Evolutionary conservation across 192 early-diverging fungal genomes (phyloP), one percentile per base, ranked within the genome.

Genomic region (Podila clonocystis): DNA sequence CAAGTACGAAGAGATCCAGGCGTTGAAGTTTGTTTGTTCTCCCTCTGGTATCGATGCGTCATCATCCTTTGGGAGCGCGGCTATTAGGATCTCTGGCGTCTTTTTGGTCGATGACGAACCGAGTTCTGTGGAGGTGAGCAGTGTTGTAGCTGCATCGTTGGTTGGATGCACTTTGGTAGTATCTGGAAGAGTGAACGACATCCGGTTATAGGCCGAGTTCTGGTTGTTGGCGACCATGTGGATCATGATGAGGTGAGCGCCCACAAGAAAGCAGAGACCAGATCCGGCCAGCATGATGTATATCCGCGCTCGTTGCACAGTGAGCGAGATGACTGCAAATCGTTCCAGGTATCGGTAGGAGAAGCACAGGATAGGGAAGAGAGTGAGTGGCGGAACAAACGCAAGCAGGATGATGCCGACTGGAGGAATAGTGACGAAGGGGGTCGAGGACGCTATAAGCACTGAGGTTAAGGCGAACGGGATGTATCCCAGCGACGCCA

Each of bases 231-330:
- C 62, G 1, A 79, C 28, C 28, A 61, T 24, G 36, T 72, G 70
- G 2, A 72, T 60, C 75, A 79, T 72, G 62, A 80, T 41, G 30
- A 80, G 49, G 57, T 80, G 70, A 2, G 62, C 48, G 3, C 63
- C 77, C 20, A 80, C 61, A 0, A 80, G 33, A 45, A 72, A 50
- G 34, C 70, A 80, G 13, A 80, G 36, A 4, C 77, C 70, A 1
- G 67, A 72, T 24, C 77, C 77, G 9, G 77, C 77, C n/a, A 80
- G 26, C 61, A 73, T 80, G 33, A 80, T 33, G 50, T 80, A 80
- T 17, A 62, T 73, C 62, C 77, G 58, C 4, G 77, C 77, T 8
- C 77, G 61, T 34, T 73, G 77, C 0, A 73, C 62, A 2, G 77
- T 64, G 31, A 80, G 26, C 2, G 77, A 80, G 6, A 80, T 65